Conservation (phyloP, 2,329 filamentous ascomycete species). For the Beauveria rudraprayagi region DNA sequence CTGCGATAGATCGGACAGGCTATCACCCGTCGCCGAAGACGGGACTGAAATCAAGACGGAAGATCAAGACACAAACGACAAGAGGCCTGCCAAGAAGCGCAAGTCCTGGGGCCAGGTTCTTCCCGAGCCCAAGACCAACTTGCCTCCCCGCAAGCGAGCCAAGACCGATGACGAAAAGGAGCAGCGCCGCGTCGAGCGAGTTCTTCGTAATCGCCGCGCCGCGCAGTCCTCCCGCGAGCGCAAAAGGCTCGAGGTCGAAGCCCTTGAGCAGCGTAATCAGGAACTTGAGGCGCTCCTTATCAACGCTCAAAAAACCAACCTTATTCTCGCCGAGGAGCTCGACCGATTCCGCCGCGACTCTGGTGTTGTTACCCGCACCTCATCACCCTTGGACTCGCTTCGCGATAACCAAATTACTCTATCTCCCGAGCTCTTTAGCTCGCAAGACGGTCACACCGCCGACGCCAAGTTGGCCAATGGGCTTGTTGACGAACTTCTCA, state of each 20-base stretch:
- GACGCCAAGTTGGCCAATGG: slow-evolving; percentile 23
- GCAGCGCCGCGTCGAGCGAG: slow-evolving; percentile 92
- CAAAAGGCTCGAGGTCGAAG: slow-evolving; percentile 82
- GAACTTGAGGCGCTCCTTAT: slow-evolving; percentile 57
- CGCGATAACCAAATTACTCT: slow-evolving; percentile 45
- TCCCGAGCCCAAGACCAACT: slow-evolving; percentile 91
- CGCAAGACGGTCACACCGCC: slow-evolving; percentile 31
- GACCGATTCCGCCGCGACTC: slow-evolving; percentile 38
- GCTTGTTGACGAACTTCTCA: slow-evolving; percentile 37
- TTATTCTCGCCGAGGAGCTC: slow-evolving; percentile 41
- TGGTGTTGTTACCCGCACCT: slow-evolving; percentile 32
- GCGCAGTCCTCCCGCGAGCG: slow-evolving; percentile 95
- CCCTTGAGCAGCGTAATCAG: slow-evolving; percentile 67
- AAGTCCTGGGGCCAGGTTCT: slow-evolving; percentile 99
- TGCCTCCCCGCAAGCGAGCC: slow-evolving; percentile 91
- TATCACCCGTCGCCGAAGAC: slow-evolving; percentile 2
- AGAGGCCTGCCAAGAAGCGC: slow-evolving; percentile 81
- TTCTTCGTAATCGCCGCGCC: slow-evolving; percentile 90
- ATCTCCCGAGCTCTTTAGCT: slow-evolving; percentile 50
- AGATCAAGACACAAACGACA: slow-evolving; percentile 34
- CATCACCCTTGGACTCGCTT: slow-evolving; percentile 34
- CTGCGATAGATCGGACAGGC: slow-evolving; percentile 20
- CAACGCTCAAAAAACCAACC: slow-evolving; percentile 48
- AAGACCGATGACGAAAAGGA: slow-evolving; percentile 99
- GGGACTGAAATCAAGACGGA: no score